These are phyloP conservation scores for Aspergillus novoparasiticus DNA, from an alignment of 2,329 filamentous ascomycete species.

Conservation along the genomic window DNA sequence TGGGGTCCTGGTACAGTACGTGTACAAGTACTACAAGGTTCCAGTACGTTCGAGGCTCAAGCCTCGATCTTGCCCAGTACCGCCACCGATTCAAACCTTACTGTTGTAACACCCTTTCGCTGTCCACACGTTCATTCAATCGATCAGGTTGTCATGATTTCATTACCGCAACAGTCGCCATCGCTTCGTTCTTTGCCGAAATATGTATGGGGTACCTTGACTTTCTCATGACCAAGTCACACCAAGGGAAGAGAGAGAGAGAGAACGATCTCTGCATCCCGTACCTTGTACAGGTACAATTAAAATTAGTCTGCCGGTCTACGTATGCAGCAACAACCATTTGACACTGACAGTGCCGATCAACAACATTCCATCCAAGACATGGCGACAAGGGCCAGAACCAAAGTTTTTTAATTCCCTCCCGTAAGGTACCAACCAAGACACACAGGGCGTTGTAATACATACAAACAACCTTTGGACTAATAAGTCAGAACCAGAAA, in stretches of 20 bases:
- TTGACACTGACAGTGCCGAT: background rate
- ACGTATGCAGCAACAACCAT: background rate
- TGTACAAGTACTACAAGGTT: background rate
- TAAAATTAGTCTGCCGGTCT: background rate
- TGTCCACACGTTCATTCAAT: background rate
- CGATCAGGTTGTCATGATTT: background rate
- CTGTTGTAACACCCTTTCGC: background rate
- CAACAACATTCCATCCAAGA: background rate
- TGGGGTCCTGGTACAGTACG: background rate
- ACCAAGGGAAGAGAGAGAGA: background rate
- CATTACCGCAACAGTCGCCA: background rate
- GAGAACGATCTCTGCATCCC: background rate
- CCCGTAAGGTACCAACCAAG: background rate
- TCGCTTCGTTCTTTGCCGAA: background rate
- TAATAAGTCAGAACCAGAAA: background rate
- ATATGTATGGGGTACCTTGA: background rate
- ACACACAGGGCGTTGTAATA: background rate
- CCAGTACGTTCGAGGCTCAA: conserved; percentile 8
- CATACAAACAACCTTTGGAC: background rate
- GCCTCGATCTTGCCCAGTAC: conserved; percentile 3
- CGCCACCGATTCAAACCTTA: background rate
- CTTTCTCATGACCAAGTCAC: background rate
- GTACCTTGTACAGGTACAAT: background rate
- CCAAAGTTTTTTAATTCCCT: background rate
- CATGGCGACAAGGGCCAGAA: conserved; percentile 2